These are phyloP conservation scores for Colletotrichum spaethianum DNA, from an alignment of 2,329 filamentous ascomycete genomes.

Conservation along the genomic window DNA sequence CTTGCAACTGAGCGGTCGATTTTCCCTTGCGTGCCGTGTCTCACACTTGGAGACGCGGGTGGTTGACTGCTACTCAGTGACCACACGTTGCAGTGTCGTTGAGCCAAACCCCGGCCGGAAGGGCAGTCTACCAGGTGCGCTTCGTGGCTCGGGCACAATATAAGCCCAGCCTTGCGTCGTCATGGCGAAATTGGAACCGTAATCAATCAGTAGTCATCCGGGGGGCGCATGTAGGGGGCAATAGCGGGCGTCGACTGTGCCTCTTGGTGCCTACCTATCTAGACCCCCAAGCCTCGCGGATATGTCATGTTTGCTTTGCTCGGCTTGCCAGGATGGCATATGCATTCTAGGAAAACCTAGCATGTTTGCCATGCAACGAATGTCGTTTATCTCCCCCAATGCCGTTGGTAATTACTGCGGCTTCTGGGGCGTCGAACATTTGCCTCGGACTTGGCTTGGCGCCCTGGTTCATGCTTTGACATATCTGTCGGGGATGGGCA, in stretches of 20 bases:
- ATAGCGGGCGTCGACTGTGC: constrained; percentile 7
- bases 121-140: constrained; percentile 1
- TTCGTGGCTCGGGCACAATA: background rate
- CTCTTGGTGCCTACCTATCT: background rate
- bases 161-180: background rate
- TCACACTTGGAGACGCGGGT: background rate
- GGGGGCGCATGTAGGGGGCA: constrained; percentile 2
- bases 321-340: background rate
- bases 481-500: background rate
- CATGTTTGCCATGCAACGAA: constrained; percentile 4
- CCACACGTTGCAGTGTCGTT: constrained; percentile 22
- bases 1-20: background rate
- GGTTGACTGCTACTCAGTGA: constrained; percentile 11
- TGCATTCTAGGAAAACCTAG: background rate
- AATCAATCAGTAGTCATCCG: background rate
- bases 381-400: background rate
- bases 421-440: background rate
- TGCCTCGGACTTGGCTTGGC: constrained; percentile 8
- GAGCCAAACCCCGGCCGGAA: background rate
- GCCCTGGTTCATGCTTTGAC: constrained; percentile 22
- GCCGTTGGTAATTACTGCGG: background rate
- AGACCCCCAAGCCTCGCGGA: background rate
- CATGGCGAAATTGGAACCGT: background rate
- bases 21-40: constrained; percentile 27
- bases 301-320: constrained; percentile 4